Evolutionary conservation across 1,139 yeast species (phyloP), one percentile per base, ranked within the genome.

Genomic region (Hansenula lynferdii): DNA sequence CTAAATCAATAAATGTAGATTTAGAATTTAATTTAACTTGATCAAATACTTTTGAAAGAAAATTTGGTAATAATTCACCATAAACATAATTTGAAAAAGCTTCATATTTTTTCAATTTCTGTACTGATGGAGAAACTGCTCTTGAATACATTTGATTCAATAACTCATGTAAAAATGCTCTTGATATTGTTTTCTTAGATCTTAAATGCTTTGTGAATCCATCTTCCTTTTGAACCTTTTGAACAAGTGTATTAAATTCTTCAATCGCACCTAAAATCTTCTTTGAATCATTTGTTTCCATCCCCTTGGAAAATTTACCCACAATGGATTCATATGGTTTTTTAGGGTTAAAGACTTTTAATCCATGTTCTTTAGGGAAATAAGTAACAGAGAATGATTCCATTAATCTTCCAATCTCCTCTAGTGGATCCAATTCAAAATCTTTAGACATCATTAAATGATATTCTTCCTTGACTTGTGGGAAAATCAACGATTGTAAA

Each of bases 41-140:
- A 5, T 74, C 66, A 49, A 84, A 78, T 1, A 85, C 82, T 48
- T 72, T 78, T 37, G 87, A 73, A 28, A 85, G 69, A 52, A 89
- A 86, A 5, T 74, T 69, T 1, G 97, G 97, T 53, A 90, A 67
- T 40, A 90, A 64, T 61, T 90, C 97, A 5, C 97, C 97, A 56
- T 90, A 90, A 1, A 87, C 96, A 53, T 81, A 86, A 44, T 86
- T 90, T 5, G 96, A 85, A 56, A 89, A 89, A 0, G 96, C 95
- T 53, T 81, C 80, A 57, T 89, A 89, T 5, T 77, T 70, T 36
- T 84, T 72, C 38, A 89, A 67, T 42, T 75, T 76, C 23, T 69
- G 65, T 0, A 85, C 80, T 33, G 80, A 72, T 0, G 95, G 92
- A 2, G 95, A 80, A 4, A 89, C 94, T 2, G 85, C 72, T 50